Evolutionary conservation across 192 early-diverging fungal genomes (phyloP).

Genomic region (Geosiphon pyriformis): DNA sequence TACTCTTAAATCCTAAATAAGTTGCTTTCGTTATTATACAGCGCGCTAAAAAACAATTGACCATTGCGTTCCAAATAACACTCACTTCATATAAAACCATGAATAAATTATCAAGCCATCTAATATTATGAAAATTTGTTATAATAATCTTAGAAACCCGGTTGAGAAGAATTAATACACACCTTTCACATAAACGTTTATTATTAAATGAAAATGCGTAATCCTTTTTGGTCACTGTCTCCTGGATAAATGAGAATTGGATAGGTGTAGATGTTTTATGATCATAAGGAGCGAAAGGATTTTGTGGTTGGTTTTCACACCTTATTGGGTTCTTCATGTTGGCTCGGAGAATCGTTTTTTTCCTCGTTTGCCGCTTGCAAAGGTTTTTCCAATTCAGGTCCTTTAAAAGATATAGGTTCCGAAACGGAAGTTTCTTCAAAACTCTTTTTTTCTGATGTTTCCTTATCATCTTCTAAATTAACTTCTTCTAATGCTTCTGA

Average conservation of each 20-base stretch:
- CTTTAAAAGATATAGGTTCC: slow-evolving; percentile 22
- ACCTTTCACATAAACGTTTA: slow-evolving; percentile 91
- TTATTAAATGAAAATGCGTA: slow-evolving; percentile 73
- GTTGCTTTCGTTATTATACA: no score
- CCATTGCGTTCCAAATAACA: no score
- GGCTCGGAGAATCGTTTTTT: slow-evolving; percentile 13
- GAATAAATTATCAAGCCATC: slow-evolving; percentile 98
- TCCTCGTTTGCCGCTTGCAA: slow-evolving; percentile 35
- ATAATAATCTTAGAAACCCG: background rate
- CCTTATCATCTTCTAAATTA: slow-evolving; percentile 32
- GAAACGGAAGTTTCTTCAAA: no score
- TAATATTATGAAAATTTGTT: slow-evolving; percentile 24
- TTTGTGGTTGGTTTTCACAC: slow-evolving; percentile 1
- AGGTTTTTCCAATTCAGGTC: slow-evolving; percentile 35
- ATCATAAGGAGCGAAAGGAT: background rate
- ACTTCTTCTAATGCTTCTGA: slow-evolving; percentile 38
- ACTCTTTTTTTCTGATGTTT: no score
- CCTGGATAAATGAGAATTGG: slow-evolving; percentile 15
- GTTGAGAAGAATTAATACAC: background rate
- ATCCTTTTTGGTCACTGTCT: slow-evolving; percentile 28
- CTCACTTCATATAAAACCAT: slow-evolving; percentile 94
- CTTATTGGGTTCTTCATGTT: slow-evolving; percentile 34
- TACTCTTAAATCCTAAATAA: slow-evolving; percentile 64
- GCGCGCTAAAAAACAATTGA: no score
- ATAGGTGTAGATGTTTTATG: background rate